Conservation (phyloP, 176 grass and related monocot species). For the Phoenix roebelenii region DNA sequence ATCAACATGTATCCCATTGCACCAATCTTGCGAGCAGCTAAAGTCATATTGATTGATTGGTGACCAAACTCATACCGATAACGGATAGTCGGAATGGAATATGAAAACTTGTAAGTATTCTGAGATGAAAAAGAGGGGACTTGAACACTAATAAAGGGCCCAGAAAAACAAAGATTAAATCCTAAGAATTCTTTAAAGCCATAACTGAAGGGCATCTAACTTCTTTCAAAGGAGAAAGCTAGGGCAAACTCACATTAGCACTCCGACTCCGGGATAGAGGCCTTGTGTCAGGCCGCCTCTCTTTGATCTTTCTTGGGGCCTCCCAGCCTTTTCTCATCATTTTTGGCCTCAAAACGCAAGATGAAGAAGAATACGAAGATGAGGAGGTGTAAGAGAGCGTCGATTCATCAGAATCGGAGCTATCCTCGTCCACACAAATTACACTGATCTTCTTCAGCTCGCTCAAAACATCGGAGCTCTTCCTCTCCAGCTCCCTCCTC, state of each 20-base stretch:
- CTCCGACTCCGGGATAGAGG: conserved; percentile 29
- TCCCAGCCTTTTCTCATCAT: conserved; percentile 66
- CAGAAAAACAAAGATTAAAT: no score
- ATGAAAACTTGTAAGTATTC: no score
- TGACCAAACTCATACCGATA: no score
- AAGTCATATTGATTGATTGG: no score
- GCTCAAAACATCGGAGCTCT: conserved; percentile 23
- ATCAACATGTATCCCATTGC: no score
- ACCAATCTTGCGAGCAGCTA: no score
- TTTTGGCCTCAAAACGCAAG: neutral
- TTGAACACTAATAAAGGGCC: no score
- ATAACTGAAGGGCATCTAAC: no score
- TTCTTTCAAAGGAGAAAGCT: neutral
- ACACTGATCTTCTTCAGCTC: conserved; percentile 41
- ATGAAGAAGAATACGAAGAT: conserved; percentile 30
- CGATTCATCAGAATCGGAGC: conserved; percentile 55
- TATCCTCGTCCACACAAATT: conserved; percentile 32
- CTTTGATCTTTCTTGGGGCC: conserved; percentile 33
- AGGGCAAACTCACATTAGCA: conserved; percentile 36
- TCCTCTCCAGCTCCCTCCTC: conserved; percentile 24
- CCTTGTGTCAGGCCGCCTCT: conserved; percentile 5
- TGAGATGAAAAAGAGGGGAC: no score
- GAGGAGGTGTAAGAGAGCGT: conserved; percentile 32
- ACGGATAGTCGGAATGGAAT: no score
- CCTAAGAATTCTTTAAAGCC: no score